Evolutionary conservation across 768 basidiomycete genomes (phyloP).

Genomic region (Steccherinum ochraceum): DNA sequence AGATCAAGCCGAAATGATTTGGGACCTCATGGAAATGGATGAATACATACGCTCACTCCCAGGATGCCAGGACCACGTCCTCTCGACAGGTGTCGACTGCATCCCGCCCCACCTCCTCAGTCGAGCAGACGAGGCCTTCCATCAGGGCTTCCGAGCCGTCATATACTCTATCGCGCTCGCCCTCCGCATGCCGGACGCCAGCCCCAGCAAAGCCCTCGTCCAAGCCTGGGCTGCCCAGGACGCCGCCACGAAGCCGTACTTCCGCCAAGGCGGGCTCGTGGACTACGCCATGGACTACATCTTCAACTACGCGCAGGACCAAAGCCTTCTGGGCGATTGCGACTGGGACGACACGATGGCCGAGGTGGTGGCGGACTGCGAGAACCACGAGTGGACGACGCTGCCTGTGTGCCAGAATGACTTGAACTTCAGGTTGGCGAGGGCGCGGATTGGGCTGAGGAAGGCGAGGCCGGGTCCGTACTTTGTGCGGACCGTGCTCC

Average conservation of each 20-base stretch:
- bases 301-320: neutral
- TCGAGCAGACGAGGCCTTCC: neutral
- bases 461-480: neutral
- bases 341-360: no score
- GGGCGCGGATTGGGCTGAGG: neutral
- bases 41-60: no score
- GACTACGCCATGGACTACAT: neutral
- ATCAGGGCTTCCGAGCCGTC: neutral
- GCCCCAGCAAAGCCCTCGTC: neutral
- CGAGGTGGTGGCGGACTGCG: no score
- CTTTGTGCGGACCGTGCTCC: no score
- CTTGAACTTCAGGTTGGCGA: neutral
- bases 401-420: neutral
- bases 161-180: no score
- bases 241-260: neutral
- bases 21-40: no score
- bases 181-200: no score
- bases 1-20: no score
- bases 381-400: neutral
- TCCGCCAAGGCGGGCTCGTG: neutral
- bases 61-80: no score
- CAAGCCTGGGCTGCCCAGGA: no score
- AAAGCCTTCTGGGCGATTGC: neutral
- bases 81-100: neutral
- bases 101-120: neutral